Percentiles rank a stretch among this genome's conserved stretches.
phyloP scores from a whole-genome alignment of 2,329 filamentous ascomycete species.

The Aspergillus aculeatus region DNA sequence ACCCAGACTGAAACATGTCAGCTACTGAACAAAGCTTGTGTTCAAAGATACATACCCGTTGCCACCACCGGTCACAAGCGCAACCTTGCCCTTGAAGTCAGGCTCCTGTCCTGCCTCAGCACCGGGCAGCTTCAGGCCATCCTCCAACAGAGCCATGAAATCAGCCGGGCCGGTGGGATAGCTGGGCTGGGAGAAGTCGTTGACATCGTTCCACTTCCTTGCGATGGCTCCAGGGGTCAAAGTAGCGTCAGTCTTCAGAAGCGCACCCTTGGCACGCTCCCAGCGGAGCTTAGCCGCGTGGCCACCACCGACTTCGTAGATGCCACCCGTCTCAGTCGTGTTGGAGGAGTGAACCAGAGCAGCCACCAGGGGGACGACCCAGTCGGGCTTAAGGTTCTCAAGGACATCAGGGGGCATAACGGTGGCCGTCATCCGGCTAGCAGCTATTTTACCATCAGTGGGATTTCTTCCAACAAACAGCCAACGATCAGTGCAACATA shows the following conservation, averaged over 20 bases:
- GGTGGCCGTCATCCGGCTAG: constrained; percentile 92
- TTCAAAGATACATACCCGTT: constrained; percentile 57
- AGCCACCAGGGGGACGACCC: constrained; percentile 91
- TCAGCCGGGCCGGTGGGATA: constrained; percentile 84
- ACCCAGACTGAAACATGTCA: constrained; percentile 62
- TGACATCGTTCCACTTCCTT: constrained; percentile 84
- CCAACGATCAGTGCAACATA: constrained; percentile 22
- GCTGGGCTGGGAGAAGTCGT: constrained; percentile 79
- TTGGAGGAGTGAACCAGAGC: constrained; percentile 84
- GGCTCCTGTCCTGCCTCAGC: constrained; percentile 72
- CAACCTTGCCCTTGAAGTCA: constrained; percentile 81
- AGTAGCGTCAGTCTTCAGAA: constrained; percentile 83
- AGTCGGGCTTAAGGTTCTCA: constrained; percentile 82
- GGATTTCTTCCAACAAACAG: background rate
- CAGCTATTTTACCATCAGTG: constrained; percentile 54
- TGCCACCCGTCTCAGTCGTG: constrained; percentile 76
- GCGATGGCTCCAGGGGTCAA: constrained; percentile 86
- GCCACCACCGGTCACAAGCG: constrained; percentile 82
- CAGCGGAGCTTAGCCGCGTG: constrained; percentile 91
- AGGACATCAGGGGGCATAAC: constrained; percentile 94
- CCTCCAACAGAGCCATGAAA: constrained; percentile 81
- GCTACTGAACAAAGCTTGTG: background rate
- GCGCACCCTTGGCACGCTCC: constrained; percentile 86
- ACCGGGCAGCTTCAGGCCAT: constrained; percentile 73
- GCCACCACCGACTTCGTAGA: constrained; percentile 92